phyloP scores from a whole-genome alignment of 2,329 filamentous ascomycete genomes.

The Neofusicoccum umdonicola region DNA sequence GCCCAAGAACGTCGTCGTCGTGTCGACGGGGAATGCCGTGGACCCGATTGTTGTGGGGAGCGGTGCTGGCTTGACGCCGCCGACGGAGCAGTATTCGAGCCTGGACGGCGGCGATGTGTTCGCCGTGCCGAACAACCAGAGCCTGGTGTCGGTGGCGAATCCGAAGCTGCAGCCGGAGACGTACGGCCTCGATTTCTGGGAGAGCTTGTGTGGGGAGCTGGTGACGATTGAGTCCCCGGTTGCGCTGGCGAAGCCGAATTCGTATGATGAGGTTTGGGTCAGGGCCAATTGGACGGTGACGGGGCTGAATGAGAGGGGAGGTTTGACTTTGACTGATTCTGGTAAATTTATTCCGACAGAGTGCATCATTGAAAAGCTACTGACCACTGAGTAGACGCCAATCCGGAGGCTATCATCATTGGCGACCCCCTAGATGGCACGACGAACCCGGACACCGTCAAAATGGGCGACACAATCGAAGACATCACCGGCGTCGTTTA shows the following conservation, averaged over 20 bases:
- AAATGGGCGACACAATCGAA: conserved; percentile 63
- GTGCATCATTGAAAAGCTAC: neutral
- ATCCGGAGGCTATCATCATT: conserved; percentile 67
- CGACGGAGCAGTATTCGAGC: conserved; percentile 59
- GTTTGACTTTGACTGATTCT: conserved; percentile 60
- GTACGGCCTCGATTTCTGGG: conserved; percentile 73
- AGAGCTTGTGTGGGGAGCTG: conserved; percentile 65
- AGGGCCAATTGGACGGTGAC: conserved; percentile 63
- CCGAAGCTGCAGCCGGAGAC: conserved; percentile 58
- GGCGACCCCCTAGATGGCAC: conserved; percentile 64
- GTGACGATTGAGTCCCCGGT: conserved; percentile 60
- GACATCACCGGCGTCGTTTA: conserved; percentile 68
- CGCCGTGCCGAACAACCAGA: conserved; percentile 61
- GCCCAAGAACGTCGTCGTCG: conserved; percentile 53
- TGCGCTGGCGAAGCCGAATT: conserved; percentile 60
- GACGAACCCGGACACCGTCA: conserved; percentile 57
- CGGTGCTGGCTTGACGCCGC: conserved; percentile 53
- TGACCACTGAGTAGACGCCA: conserved; percentile 51
- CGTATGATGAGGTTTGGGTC: conserved; percentile 68
- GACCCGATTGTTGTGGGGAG: conserved; percentile 61
- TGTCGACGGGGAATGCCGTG: conserved; percentile 56
- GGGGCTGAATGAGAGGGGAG: conserved; percentile 61
- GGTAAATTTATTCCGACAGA: conserved; percentile 36
- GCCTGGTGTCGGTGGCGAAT: conserved; percentile 58
- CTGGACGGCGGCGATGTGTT: conserved; percentile 67